Base-by-base conservation (phyloP, 768 basidiomycete species). In the Pleurotus citrinopileatus region DNA sequence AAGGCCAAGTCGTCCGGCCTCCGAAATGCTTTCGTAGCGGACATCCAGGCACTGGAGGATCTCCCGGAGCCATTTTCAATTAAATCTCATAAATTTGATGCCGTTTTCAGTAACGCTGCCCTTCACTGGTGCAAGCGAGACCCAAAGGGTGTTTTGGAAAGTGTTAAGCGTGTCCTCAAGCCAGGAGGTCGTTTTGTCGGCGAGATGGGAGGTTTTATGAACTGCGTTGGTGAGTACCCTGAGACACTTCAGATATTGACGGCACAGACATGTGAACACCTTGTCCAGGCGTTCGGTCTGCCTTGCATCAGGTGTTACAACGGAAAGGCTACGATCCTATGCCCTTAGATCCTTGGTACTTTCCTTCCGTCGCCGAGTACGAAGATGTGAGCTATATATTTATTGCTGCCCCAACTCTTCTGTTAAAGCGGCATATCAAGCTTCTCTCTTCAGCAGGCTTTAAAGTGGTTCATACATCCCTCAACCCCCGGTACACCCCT, bases 101-200 rank as follows among this genome's bases (percentile, higher is more conserved):
- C 82, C 0, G 86, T 87, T 2, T 94, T 94, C 71, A 86, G 84
- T 51, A 91, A 87, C 57, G 89, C 93, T 0, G 76, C 80, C 3
- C 63, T 94, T 57, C 92, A 95, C 61, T 94, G 91, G 92, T 94
- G 91, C 69, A 93, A 90, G 66, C 70, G 71, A 3, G 74, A 87
- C 59, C 93, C 92, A 0, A 65, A 61, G 1, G 83, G 80, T 1
- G 91, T 92, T 7, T 64, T 92, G 8, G 67, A 74, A 12, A 77
- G 82, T 45, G 77, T 80, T n/a, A 80, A 79, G 61, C 73, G 70
- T 42, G 68, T 87, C 8, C 70, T 94, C 52, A 90, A 82, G 60
- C 77, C 75, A 1, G 87, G 87, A 0, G 91, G 91, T 1, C 73
- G 86, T 19, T 80, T 93, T 42, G 83, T 84, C 0, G 83, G 77